Conservation (phyloP, 345 rosid species). For the Microthlaspi erraticum region DNA sequence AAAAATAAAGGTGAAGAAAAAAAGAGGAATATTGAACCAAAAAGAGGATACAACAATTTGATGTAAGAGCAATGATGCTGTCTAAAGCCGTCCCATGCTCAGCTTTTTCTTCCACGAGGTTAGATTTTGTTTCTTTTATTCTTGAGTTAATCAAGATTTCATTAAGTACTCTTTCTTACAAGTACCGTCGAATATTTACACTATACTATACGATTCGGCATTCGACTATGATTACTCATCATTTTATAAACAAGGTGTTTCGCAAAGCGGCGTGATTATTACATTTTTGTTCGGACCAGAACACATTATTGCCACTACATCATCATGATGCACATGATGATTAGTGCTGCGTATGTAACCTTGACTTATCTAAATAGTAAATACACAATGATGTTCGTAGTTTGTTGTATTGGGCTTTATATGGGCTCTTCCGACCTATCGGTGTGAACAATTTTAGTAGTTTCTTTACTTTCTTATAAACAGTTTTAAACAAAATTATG, state of each 20-base stretch:
- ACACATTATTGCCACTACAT: conserved; percentile 30
- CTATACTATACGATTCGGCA: conserved; percentile 29
- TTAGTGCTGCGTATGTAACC: conserved; percentile 27
- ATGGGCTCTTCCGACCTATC: conserved; percentile 3
- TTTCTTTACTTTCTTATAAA: too few species aligned
- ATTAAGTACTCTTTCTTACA: not conserved
- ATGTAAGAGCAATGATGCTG: conserved; percentile 45
- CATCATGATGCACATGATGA: conserved; percentile 32
- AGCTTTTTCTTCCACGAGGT: conserved; percentile 41
- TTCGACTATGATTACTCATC: conserved; percentile 32
- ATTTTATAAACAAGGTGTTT: conserved; percentile 34
- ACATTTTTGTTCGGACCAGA: conserved; percentile 28
- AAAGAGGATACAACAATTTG: conserved; percentile 42
- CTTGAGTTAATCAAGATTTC: conserved; percentile 11
- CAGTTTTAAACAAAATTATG: too few species aligned
- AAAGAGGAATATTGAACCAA: conserved; percentile 40
- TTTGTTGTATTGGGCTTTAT: conserved; percentile 23
- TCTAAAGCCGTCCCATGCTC: conserved; percentile 47
- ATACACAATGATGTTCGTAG: not conserved
- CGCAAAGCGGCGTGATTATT: conserved; percentile 32
- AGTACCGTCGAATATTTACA: conserved; percentile 11
- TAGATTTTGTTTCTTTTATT: not conserved
- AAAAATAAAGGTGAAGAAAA: conserved; percentile 30
- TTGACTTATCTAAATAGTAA: not conserved
- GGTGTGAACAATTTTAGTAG: too few species aligned